Percentiles rank a stretch among this genome's conserved stretches.
phyloP scores from a whole-genome alignment of 345 rosid species.

The Microthlaspi erraticum region DNA sequence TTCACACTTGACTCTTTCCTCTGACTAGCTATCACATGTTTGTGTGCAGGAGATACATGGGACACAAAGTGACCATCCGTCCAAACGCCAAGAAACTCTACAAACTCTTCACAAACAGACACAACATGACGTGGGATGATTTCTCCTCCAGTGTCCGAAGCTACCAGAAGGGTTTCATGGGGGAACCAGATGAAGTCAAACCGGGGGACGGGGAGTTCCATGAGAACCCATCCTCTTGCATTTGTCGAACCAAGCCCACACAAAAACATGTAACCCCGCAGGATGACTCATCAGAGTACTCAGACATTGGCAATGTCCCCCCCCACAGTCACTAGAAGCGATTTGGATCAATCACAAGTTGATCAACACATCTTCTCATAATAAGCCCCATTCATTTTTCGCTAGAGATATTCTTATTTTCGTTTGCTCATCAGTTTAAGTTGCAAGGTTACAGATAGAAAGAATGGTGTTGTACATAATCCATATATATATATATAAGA shows the following conservation, averaged over 20 bases:
- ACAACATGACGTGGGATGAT: slow-evolving; percentile 84
- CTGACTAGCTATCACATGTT: slow-evolving; percentile 4
- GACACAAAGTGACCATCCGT: slow-evolving; percentile 88
- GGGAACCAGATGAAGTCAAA: slow-evolving; percentile 78
- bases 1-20: slow-evolving; percentile 8
- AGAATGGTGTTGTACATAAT: slow-evolving; percentile 30
- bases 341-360: slow-evolving; percentile 12
- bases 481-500: not conserved
- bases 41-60: slow-evolving; percentile 77
- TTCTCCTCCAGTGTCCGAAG: slow-evolving; percentile 63
- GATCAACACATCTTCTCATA: no score
- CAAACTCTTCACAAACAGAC: slow-evolving; percentile 61
- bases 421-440: slow-evolving; percentile 6
- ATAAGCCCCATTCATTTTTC: no score
- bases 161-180: slow-evolving; percentile 84
- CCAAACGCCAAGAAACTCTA: slow-evolving; percentile 85
- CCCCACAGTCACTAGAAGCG: slow-evolving; percentile 22
- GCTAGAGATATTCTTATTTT: not conserved
- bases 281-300: slow-evolving; percentile 51
- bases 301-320: slow-evolving; percentile 39
- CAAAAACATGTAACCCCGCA: slow-evolving; percentile 43
- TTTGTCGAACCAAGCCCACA: slow-evolving; percentile 57
- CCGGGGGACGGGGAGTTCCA: slow-evolving; percentile 87
- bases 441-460: slow-evolving; percentile 28
- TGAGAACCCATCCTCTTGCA: slow-evolving; percentile 82